A percentile compares a stretch with the other conserved stretches of the same genome.
Conservation (phyloP, 768 basidiomycete species). For the Boletus huronensis region DNA sequence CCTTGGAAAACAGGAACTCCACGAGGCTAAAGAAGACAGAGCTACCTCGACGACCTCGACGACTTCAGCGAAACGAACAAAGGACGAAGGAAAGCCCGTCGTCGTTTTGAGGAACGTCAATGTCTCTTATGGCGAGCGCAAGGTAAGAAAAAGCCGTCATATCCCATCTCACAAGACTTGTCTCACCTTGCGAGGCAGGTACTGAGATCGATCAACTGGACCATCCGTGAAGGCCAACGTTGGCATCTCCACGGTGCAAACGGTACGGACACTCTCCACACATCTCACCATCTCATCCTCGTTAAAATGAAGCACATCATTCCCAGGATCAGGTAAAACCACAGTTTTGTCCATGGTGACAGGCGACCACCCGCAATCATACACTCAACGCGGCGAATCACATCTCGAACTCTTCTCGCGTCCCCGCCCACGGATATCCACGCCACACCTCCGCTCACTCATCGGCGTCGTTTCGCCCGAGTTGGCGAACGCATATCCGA, state of each 20-base stretch:
- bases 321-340: constrained; percentile 86
- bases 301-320: background rate
- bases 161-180: background rate
- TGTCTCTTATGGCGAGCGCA: constrained; percentile 65
- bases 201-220: constrained; percentile 77
- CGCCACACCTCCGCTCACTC: constrained; percentile 56
- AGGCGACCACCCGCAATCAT: constrained; percentile 95
- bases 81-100: constrained; percentile 37
- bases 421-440: constrained; percentile 64
- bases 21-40: background rate
- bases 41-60: background rate
- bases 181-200: constrained; percentile 43
- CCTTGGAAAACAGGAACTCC: constrained; percentile 26
- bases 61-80: background rate
- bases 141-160: constrained; percentile 36
- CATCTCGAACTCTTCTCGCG: constrained; percentile 56
- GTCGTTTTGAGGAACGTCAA: constrained; percentile 64
- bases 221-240: constrained; percentile 72
- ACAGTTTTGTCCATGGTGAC: constrained; percentile 87
- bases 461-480: constrained; percentile 89
- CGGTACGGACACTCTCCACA: constrained; percentile 42
- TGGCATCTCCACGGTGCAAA: constrained; percentile 93
- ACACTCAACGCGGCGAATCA: constrained; percentile 52
- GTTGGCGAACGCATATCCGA: constrained; percentile 86
- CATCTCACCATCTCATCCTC: background rate